These are phyloP conservation scores for Jatropha multifida DNA, from an alignment of 441 rosid genomes.

Conservation along the genomic window DNA sequence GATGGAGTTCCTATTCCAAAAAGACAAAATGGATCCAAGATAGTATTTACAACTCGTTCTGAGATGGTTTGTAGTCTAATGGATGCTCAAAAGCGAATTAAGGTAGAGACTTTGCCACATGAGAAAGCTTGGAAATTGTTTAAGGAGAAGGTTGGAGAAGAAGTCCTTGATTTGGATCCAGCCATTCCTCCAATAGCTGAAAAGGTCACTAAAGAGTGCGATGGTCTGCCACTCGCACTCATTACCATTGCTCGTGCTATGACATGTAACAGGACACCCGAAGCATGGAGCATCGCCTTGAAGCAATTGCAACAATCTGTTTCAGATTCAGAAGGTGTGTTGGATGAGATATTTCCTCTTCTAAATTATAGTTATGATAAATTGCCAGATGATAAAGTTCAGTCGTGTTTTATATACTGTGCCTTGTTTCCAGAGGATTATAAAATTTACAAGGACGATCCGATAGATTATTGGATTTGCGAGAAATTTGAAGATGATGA, in stretches of 20 bases:
- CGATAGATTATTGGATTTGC: slow-evolving; percentile 26
- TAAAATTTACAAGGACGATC: background rate
- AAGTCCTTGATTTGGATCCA: background rate
- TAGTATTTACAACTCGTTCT: slow-evolving; percentile 32
- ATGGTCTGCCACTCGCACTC: slow-evolving; percentile 27
- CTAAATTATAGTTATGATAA: slow-evolving; percentile 35
- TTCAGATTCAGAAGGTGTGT: slow-evolving; percentile 21
- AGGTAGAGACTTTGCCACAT: slow-evolving; percentile 32
- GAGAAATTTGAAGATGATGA: slow-evolving; percentile 16
- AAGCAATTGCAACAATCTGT: slow-evolving; percentile 10
- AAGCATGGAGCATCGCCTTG: slow-evolving; percentile 19
- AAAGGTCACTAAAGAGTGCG: slow-evolving; percentile 13
- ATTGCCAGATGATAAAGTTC: background rate
- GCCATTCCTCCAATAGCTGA: slow-evolving; percentile 8
- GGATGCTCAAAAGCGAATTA: slow-evolving; percentile 32
- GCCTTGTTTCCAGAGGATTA: slow-evolving; percentile 17
- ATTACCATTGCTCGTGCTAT: slow-evolving; percentile 37
- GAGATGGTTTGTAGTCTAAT: slow-evolving; percentile 38
- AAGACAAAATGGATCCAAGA: slow-evolving; percentile 19
- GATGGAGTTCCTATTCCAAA: slow-evolving; percentile 28
- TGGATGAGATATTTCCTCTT: slow-evolving; percentile 18
- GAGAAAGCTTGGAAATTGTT: slow-evolving; percentile 29
- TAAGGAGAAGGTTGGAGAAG: slow-evolving; percentile 1
- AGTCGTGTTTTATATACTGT: slow-evolving; percentile 17
- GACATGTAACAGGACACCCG: slow-evolving; percentile 28